These are phyloP conservation scores for Leccinum incarnatum DNA, from an alignment of 768 basidiomycete genomes.

Conservation along the genomic window DNA sequence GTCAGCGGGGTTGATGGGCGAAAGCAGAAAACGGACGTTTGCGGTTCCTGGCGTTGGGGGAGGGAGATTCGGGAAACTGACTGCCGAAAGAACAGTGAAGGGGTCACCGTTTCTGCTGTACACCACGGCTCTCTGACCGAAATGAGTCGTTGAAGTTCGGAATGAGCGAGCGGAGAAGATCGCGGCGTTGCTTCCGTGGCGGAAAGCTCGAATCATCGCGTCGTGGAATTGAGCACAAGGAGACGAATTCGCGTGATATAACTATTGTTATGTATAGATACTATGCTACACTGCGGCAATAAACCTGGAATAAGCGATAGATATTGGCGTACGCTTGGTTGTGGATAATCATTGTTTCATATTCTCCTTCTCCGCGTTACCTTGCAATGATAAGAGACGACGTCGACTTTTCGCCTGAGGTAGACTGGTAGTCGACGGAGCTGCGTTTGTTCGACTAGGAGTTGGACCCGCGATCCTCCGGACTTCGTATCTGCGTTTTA, in stretches of 20 bases:
- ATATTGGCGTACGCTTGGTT: slow-evolving; percentile 8
- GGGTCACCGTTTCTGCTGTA: slow-evolving; percentile 64
- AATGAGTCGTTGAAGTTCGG: slow-evolving; percentile 29
- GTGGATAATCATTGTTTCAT: neutral
- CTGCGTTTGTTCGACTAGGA: slow-evolving; percentile 49
- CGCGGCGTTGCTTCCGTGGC: neutral
- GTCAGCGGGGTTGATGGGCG: slow-evolving; percentile 82
- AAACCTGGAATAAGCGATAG: slow-evolving; percentile 10
- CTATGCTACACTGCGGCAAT: neutral
- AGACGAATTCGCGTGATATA: neutral
- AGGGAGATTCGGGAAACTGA: slow-evolving; percentile 51
- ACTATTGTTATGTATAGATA: neutral
- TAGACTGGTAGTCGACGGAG: slow-evolving; percentile 16
- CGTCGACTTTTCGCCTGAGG: neutral
- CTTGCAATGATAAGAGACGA: neutral
- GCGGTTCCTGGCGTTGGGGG: slow-evolving; percentile 54
- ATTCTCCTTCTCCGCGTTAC: neutral
- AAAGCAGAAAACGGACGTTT: slow-evolving; percentile 65
- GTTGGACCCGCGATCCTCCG: slow-evolving; percentile 56
- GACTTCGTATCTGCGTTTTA: slow-evolving; percentile 62
- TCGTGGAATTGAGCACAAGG: neutral
- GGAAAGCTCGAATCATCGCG: slow-evolving; percentile 6
- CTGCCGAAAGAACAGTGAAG: slow-evolving; percentile 50
- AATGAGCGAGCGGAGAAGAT: slow-evolving; percentile 20
- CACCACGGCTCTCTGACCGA: slow-evolving; percentile 59